A percentile compares a stretch with the other conserved stretches of the same genome.
phyloP scores from a whole-genome alignment of 1,139 yeast species.

The Geotrichum restrictum region DNA sequence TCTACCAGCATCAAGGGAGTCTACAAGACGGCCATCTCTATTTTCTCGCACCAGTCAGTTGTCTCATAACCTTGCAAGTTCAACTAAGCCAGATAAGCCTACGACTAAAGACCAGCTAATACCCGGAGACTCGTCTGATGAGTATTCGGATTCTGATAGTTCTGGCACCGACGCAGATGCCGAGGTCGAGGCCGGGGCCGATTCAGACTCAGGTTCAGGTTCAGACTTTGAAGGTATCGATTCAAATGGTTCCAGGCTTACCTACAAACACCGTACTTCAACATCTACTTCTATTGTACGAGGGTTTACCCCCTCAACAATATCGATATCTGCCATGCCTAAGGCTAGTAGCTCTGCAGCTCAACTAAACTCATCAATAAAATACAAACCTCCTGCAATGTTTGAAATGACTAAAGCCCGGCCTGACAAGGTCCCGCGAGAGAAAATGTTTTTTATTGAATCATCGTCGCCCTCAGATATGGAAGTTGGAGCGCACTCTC shows the following conservation, averaged over 20 bases:
- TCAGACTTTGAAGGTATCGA: conserved; percentile 23
- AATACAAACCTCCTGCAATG: conserved; percentile 8
- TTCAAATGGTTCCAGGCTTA: conserved; percentile 22
- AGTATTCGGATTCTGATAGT: conserved; percentile 6
- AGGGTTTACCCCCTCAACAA: conserved; percentile 45
- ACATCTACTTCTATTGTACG: conserved; percentile 45
- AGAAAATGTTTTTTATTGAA: conserved; percentile 62
- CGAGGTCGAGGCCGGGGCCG: too few species aligned
- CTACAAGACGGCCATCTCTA: conserved; percentile 16
- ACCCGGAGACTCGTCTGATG: conserved; percentile 1
- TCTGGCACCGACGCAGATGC: not conserved
- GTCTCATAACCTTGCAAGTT: not conserved
- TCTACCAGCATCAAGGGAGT: conserved; percentile 2
- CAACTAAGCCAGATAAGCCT: not conserved
- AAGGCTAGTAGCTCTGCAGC: conserved; percentile 1
- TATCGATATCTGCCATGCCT: conserved; percentile 32
- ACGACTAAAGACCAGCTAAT: not conserved
- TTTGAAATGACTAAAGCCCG: conserved; percentile 29
- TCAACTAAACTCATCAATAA: conserved; percentile 8
- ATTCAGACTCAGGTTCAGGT: conserved; percentile 11
- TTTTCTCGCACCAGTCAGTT: conserved; percentile 12
- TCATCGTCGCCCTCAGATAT: conserved; percentile 52
- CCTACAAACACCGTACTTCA: conserved; percentile 29
- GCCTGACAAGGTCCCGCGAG: conserved; percentile 34
- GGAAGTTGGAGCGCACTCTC: conserved; percentile 26